Percentiles rank a stretch among this genome's conserved stretches.
Conservation (phyloP, 176 grass and related monocot genomes). For the Avena sativa region DNA sequence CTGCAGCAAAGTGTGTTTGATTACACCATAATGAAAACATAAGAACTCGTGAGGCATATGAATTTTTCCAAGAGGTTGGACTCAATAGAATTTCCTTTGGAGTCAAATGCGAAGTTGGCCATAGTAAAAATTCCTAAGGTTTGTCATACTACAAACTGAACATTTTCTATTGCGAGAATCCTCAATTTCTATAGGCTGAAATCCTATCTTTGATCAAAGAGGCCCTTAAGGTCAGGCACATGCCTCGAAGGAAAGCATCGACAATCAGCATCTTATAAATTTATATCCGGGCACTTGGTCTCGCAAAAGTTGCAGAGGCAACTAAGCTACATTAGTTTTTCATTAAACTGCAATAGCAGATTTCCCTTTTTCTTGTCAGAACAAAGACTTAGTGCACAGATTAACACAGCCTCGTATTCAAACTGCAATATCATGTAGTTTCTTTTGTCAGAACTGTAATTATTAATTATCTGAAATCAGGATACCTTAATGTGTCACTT, state of each 20-base stretch:
- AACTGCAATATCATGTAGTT: slow-evolving; percentile 16
- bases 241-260: slow-evolving; percentile 30
- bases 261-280: not conserved
- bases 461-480: slow-evolving; percentile 12
- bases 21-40: not conserved
- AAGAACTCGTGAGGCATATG: not conserved
- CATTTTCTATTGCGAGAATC: not conserved
- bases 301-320: not conserved
- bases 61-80: not conserved
- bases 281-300: not conserved
- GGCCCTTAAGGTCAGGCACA: slow-evolving; percentile 11
- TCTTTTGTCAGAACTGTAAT: slow-evolving; percentile 3
- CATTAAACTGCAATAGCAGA: slow-evolving; percentile 26
- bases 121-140: not conserved
- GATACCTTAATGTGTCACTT: not conserved
- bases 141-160: not conserved
- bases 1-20: not conserved
- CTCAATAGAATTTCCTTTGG: not conserved
- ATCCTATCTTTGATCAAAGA: not conserved
- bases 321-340: not conserved
- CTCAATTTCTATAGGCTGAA: not conserved
- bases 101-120: not conserved
- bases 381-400: slow-evolving; percentile 1
- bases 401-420: not conserved
- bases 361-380: slow-evolving; percentile 9